phyloP scores from a whole-genome alignment of 768 basidiomycete species.

The Pleurotus salmoneostramineus region DNA sequence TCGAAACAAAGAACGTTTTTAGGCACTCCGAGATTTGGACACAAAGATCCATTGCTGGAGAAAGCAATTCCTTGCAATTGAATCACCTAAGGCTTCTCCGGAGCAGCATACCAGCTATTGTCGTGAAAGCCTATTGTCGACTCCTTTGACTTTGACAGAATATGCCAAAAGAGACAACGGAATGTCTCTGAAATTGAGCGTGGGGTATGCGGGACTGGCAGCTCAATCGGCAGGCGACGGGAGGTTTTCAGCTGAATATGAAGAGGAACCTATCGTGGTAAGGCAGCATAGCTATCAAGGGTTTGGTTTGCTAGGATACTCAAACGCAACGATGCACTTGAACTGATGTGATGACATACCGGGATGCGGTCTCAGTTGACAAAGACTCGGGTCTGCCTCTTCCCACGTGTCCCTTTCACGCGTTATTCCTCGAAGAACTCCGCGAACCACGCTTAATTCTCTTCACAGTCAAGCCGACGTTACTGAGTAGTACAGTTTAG shows the following conservation, averaged over 20 bases:
- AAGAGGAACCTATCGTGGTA: neutral
- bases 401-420: slow-evolving; percentile 2
- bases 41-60: neutral
- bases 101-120: neutral
- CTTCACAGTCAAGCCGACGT: neutral
- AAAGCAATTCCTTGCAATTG: neutral
- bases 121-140: neutral
- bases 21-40: neutral
- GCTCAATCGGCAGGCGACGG: neutral
- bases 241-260: slow-evolving; percentile 3
- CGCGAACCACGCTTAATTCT: neutral
- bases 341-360: slow-evolving; percentile 7
- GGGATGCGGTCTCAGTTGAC: slow-evolving; percentile 6
- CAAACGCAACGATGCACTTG: slow-evolving; percentile 1
- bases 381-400: neutral
- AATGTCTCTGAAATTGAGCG: neutral
- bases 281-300: slow-evolving; percentile 4
- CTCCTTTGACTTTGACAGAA: neutral
- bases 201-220: neutral
- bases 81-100: neutral
- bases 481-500: neutral
- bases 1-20: neutral
- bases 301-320: slow-evolving; percentile 1
- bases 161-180: slow-evolving; percentile 2
- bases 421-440: neutral